A percentile compares a stretch with the other conserved stretches of the same genome.
These are phyloP conservation scores for Phtheirospermum japonicum DNA, from an alignment of 257 asterid genomes.

Conservation along the genomic window DNA sequence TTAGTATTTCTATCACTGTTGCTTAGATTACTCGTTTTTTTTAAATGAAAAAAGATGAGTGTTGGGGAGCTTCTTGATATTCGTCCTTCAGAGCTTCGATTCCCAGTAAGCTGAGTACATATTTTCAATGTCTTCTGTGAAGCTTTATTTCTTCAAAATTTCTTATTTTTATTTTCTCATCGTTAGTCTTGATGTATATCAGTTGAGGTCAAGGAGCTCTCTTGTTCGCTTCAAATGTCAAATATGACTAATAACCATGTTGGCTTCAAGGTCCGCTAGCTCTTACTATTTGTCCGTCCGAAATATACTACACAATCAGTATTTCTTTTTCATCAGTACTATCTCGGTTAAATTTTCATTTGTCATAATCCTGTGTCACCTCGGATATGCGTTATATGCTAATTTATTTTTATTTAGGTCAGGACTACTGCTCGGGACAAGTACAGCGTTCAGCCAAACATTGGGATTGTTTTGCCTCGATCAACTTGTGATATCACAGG, in stretches of 20 bases:
- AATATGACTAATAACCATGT: constrained; percentile 40
- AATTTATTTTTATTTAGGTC: constrained; percentile 25
- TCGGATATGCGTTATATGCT: background rate
- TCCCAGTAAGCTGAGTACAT: constrained; percentile 31
- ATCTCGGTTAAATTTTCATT: no score
- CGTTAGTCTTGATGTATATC: background rate
- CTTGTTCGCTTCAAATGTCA: constrained; percentile 44
- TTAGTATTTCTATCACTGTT: no score
- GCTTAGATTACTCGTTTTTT: no score
- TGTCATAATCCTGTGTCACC: no score
- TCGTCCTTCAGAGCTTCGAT: constrained; percentile 18
- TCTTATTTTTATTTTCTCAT: background rate
- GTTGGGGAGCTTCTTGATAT: constrained; percentile 9
- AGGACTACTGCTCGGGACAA: constrained; percentile 41
- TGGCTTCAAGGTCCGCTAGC: constrained; percentile 41
- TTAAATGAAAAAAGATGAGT: background rate
- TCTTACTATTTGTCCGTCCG: background rate
- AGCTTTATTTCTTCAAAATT: background rate
- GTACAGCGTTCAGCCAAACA: constrained; percentile 41
- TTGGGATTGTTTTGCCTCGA: constrained; percentile 38
- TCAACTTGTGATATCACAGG: constrained; percentile 37
- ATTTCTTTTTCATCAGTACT: no score
- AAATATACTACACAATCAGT: background rate
- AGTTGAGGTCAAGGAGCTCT: constrained; percentile 54
- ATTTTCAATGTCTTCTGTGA: background rate